Evolutionary conservation across 2,329 filamentous ascomycete species (phyloP).

Genomic region (Cadophora sp.): DNA sequence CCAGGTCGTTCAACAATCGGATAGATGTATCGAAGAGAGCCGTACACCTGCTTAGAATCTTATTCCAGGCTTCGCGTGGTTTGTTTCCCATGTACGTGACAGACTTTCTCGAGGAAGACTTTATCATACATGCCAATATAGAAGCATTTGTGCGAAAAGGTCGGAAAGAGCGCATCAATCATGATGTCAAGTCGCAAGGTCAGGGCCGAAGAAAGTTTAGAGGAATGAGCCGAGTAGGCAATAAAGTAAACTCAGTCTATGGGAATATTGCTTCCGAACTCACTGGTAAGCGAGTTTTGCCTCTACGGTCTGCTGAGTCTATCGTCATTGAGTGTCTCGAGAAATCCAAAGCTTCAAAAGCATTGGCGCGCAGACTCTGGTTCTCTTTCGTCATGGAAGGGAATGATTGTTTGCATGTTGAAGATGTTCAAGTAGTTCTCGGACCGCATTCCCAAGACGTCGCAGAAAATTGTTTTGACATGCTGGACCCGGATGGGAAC

Average conservation of each 20-base stretch:
- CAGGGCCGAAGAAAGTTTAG: conserved; percentile 4
- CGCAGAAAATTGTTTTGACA: conserved; percentile 21
- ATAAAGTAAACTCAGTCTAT: conserved; percentile 23
- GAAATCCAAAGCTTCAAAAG: conserved; percentile 16
- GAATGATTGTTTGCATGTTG: not conserved
- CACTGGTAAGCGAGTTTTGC: conserved; percentile 18
- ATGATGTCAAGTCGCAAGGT: not conserved
- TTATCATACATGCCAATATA: conserved; percentile 69
- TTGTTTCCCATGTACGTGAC: conserved; percentile 90
- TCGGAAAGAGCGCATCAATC: not conserved
- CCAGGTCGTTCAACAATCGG: conserved; percentile 77
- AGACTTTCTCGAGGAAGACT: conserved; percentile 89
- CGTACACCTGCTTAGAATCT: conserved; percentile 77
- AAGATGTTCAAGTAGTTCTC: not conserved
- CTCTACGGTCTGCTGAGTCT: conserved; percentile 11
- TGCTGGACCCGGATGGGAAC: conserved; percentile 25
- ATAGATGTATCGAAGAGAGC: conserved; percentile 91
- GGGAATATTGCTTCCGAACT: conserved; percentile 23
- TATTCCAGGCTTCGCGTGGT: conserved; percentile 88
- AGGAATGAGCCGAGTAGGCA: conserved; percentile 8
- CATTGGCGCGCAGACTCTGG: conserved; percentile 20
- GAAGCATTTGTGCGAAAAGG: conserved; percentile 12
- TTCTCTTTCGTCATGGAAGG: conserved; percentile 6
- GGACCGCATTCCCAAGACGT: not conserved
- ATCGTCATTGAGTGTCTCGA: conserved; percentile 19